A percentile compares a stretch with the other conserved stretches of the same genome.
phyloP scores from a whole-genome alignment of 441 rosid species.

The Geranium incanum region DNA sequence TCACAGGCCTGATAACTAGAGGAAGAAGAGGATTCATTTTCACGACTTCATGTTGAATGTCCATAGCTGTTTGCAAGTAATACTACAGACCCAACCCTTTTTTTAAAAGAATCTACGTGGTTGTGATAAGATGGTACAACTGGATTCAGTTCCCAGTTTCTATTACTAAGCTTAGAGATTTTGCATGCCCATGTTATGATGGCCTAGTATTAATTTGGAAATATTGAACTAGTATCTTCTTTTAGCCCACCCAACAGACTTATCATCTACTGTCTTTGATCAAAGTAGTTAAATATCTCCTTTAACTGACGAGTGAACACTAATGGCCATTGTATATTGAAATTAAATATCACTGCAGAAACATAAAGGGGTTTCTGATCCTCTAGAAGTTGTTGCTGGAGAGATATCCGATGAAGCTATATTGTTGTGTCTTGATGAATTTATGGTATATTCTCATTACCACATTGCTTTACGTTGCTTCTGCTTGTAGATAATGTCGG shows the following conservation, averaged over 20 bases:
- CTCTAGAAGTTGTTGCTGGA: conserved; percentile 95
- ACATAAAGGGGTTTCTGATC: conserved; percentile 89
- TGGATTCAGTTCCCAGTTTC: too few species aligned
- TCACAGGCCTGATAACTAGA: conserved; percentile 76
- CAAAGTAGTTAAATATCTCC: neutral
- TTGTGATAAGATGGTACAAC: too few species aligned
- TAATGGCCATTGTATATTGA: conserved; percentile 12
- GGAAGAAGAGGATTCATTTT: conserved; percentile 93
- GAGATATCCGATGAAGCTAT: conserved; percentile 92
- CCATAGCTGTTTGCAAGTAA: conserved; percentile 88
- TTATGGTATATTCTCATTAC: conserved; percentile 57
- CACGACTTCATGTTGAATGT: conserved; percentile 96
- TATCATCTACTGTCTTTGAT: neutral
- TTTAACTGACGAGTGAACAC: neutral
- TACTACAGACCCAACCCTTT: conserved; percentile 13
- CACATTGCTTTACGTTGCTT: conserved; percentile 7
- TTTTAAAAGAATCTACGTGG: neutral
- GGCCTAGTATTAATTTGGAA: neutral
- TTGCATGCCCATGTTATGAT: neutral
- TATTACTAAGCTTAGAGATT: too few species aligned
- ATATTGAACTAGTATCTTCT: neutral
- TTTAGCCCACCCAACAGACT: neutral
- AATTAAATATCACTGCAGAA: conserved; percentile 43
- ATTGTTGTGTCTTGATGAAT: conserved; percentile 83
- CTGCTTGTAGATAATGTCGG: conserved; percentile 2